phyloP scores from a whole-genome alignment of 345 rosid genomes.

The Boechera retrofracta region DNA sequence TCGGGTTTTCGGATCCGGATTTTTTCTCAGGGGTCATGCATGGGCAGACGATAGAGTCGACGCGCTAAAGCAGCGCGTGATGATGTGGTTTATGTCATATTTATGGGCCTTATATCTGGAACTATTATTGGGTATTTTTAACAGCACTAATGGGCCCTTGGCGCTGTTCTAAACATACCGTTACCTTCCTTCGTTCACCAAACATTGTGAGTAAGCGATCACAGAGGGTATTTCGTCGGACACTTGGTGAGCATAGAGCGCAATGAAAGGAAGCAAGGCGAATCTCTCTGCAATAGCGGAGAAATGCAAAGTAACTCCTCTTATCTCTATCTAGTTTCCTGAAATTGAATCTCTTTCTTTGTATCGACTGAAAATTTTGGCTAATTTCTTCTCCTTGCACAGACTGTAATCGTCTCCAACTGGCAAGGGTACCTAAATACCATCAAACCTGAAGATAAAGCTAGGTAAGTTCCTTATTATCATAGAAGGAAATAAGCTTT shows the following conservation, averaged over 20 bases:
- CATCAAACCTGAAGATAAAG: constrained; percentile 80
- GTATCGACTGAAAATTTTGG: background rate
- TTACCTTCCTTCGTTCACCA: background rate
- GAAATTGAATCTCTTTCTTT: background rate
- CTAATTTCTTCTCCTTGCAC: constrained; percentile 33
- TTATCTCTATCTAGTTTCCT: constrained; percentile 1
- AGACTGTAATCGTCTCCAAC: constrained; percentile 80
- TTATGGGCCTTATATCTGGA: background rate
- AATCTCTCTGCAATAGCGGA: constrained; percentile 59
- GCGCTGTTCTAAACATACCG: background rate
- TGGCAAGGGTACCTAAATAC: constrained; percentile 83
- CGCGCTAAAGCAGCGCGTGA: background rate
- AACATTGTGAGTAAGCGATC: background rate
- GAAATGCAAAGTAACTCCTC: constrained; percentile 70
- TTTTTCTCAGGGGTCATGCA: too few relatives aligned
- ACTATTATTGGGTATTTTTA: background rate
- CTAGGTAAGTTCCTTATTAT: constrained; percentile 51
- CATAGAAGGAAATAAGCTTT: background rate
- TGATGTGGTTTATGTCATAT: too few relatives aligned
- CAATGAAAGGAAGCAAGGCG: constrained; percentile 61
- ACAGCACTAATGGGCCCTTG: constrained; percentile 13
- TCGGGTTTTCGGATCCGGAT: too few relatives aligned
- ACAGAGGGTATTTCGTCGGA: constrained; percentile 53
- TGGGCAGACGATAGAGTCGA: too few relatives aligned
- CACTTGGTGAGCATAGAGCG: constrained; percentile 48